A percentile compares a stretch with the other conserved stretches of the same genome.
phyloP scores from a whole-genome alignment of 208 protist genomes.

The Wallacemonas sp. region DNA sequence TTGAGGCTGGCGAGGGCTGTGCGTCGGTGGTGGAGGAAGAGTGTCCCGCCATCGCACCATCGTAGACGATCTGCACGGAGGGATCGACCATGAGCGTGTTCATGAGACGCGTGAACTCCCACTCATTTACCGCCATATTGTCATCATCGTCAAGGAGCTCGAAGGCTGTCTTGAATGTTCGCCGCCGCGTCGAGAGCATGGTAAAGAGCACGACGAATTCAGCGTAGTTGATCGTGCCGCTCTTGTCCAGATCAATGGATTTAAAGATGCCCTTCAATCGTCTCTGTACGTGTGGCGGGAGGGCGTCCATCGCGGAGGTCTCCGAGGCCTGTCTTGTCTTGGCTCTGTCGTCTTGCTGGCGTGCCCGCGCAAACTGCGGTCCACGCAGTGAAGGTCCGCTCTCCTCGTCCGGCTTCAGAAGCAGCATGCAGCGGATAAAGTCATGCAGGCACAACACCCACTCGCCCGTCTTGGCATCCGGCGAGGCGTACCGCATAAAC shows the following conservation, averaged over 20 bases:
- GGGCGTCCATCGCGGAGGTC: background rate
- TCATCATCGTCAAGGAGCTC: slow-evolving; percentile 53
- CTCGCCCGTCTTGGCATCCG: slow-evolving; percentile 28
- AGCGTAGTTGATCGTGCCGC: slow-evolving; percentile 49
- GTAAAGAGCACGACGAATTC: slow-evolving; percentile 77
- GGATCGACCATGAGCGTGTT: slow-evolving; percentile 79
- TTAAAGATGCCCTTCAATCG: slow-evolving; percentile 38
- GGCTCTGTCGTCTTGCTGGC: background rate
- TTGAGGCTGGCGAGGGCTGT: too few species aligned
- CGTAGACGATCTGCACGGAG: slow-evolving; percentile 44
- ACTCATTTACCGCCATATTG: slow-evolving; percentile 38
- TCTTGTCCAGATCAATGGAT: slow-evolving; percentile 51
- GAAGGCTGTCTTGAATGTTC: slow-evolving; percentile 52
- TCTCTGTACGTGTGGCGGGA: slow-evolving; percentile 21
- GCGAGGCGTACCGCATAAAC: slow-evolving; percentile 38
- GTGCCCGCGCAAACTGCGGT: background rate
- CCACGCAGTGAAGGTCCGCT: background rate
- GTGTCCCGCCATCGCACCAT: too few species aligned
- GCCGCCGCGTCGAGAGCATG: slow-evolving; percentile 48
- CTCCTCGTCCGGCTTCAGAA: slow-evolving; percentile 18
- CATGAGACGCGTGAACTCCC: slow-evolving; percentile 48
- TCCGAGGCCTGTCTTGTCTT: background rate
- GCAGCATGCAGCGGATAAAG: slow-evolving; percentile 50
- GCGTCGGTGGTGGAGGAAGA: too few species aligned
- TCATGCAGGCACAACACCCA: slow-evolving; percentile 37